Conservation (phyloP, 345 rosid species). For the Eucalyptus fibrosa region DNA sequence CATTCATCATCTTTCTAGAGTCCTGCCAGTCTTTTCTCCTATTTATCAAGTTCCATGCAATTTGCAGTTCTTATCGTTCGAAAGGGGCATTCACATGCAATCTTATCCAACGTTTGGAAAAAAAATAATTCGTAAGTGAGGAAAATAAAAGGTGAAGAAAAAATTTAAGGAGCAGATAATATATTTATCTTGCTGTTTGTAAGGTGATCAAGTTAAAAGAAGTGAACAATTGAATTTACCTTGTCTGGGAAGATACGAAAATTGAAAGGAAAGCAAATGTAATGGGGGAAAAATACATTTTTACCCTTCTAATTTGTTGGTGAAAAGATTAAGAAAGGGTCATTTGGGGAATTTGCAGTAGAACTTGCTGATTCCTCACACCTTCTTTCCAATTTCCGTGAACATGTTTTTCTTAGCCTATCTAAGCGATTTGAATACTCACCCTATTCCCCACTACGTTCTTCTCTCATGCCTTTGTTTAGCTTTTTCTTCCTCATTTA, state of each 20-base stretch:
- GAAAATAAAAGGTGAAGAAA: neutral
- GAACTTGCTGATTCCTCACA: neutral
- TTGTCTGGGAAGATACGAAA: neutral
- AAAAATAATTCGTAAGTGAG: neutral
- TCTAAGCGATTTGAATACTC: neutral
- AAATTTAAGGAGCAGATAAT: neutral
- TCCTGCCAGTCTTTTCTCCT: neutral
- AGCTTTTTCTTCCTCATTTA: neutral
- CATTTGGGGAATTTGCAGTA: neutral
- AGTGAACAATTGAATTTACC: neutral
- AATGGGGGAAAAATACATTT: neutral
- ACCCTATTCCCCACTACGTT: neutral
- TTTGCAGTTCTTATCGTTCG: neutral
- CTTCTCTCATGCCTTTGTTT: neutral
- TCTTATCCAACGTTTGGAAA: neutral
- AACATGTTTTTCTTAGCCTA: neutral
- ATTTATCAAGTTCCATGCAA: neutral
- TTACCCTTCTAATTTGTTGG: neutral
- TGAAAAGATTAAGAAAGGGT: neutral
- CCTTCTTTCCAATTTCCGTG: neutral
- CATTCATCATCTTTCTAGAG: neutral
- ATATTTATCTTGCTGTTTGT: neutral
- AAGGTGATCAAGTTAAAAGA: neutral
- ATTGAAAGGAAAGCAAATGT: neutral
- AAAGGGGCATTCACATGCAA: neutral